Evolutionary conservation across 1,284 basidiomycete species (phyloP).

Genomic region (Inonotus obliquus): DNA sequence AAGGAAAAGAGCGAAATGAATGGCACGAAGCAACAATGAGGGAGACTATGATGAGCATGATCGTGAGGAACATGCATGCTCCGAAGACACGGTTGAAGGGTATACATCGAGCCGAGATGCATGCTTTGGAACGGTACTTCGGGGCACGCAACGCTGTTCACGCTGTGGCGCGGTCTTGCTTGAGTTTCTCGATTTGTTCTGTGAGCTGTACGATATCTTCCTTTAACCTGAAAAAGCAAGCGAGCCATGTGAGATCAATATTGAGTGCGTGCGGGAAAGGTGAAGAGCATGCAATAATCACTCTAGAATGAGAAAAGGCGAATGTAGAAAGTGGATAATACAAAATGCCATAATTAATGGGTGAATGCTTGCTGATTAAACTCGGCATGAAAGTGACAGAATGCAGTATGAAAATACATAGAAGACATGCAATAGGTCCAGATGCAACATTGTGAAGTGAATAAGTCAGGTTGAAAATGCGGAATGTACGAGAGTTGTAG

Average conservation of each 20-base stretch:
- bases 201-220: slow-evolving; percentile 52
- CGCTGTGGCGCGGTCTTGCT: slow-evolving; percentile 21
- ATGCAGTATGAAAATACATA: background rate
- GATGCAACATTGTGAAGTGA: background rate
- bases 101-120: background rate
- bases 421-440: background rate
- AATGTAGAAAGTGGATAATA: background rate
- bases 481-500: background rate
- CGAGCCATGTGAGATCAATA: slow-evolving; percentile 18
- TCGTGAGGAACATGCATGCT: slow-evolving; percentile 5
- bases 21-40: slow-evolving; percentile 14
- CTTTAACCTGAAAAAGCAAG: slow-evolving; percentile 47
- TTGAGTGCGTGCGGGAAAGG: slow-evolving; percentile 20
- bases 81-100: background rate
- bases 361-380: background rate
- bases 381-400: no score
- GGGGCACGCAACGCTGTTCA: background rate
- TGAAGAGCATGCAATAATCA: slow-evolving; percentile 2
- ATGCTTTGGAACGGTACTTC: slow-evolving; percentile 22
- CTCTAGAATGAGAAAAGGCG: background rate
- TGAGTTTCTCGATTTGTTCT: slow-evolving; percentile 34
- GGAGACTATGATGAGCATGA: background rate
- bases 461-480: slow-evolving; percentile 10
- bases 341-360: no score
- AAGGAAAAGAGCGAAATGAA: background rate